Percentiles rank a stretch among this genome's conserved stretches.
Conservation (phyloP, 116 monocot species). For the Dioscorea cayenensis region DNA sequence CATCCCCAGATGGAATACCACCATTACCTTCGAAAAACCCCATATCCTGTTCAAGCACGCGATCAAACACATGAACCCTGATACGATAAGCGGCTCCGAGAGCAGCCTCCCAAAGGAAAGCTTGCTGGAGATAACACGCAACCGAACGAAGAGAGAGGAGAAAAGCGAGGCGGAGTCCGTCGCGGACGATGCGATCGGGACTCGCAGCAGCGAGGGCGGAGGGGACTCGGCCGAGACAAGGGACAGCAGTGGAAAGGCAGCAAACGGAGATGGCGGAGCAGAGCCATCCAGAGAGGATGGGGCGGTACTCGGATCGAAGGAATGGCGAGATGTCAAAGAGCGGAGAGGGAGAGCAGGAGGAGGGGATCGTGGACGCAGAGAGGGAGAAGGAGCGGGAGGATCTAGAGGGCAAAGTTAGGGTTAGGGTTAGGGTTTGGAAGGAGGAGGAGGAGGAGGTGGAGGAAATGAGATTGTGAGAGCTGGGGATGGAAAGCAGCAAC, state of each 20-base stretch:
- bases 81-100: constrained; percentile 32
- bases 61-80: constrained; percentile 47
- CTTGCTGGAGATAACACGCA: constrained; percentile 57
- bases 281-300: constrained; percentile 52
- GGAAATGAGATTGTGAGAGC: not conserved
- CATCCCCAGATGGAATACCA: constrained; percentile 44
- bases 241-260: constrained; percentile 54
- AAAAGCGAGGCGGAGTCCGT: constrained; percentile 27
- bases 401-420: not conserved
- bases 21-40: constrained; percentile 61
- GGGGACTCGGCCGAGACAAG: constrained; percentile 34
- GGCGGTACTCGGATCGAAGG: constrained; percentile 35
- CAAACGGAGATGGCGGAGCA: constrained; percentile 46
- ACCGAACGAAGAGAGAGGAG: constrained; percentile 24
- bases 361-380: not conserved
- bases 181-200: constrained; percentile 8
- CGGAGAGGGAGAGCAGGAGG: constrained; percentile 1
- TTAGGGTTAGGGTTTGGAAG: not conserved
- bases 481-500: too few species aligned
- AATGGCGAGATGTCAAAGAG: constrained; percentile 36
- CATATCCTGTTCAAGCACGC: constrained; percentile 48
- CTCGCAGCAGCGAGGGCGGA: constrained; percentile 10
- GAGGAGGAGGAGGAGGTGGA: not conserved
- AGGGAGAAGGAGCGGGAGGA: not conserved
- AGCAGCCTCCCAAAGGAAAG: constrained; percentile 78